Base-by-base conservation (phyloP, 768 basidiomycete genomes). In the Gelatoporia subvermispora region DNA sequence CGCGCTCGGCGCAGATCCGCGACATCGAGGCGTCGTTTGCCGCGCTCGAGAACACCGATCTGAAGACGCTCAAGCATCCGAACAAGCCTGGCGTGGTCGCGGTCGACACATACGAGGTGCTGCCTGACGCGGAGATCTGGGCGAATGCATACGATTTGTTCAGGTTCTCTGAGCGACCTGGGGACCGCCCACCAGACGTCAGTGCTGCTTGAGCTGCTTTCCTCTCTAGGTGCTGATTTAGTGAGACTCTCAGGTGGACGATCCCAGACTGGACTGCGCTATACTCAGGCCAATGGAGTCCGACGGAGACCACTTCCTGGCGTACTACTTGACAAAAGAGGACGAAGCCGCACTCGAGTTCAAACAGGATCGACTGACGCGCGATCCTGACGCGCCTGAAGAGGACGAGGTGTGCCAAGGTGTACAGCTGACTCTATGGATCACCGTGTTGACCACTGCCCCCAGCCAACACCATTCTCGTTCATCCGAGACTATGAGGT, bases 91-190 rank as follows among this genome's bases (percentile, higher is more conserved):
- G 76, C 25, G 71, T 93, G 8, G 80, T 75, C 0, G 91, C 92
- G 2, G 76, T 88, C 41, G 88, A 90, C 59, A 82, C 85, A 8
- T 93, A 81, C 65, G 85, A 92, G 53, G 70, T 94, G 46, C 74
- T 92, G 11, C 93, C 93, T 0, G 91, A 95, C 59, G 76, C 78
- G 3, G 83, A 87, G 51, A 82, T 93, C 34, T 95, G 91, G 90
- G 81, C 88, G 36, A 94, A 91, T 61, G 85, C 85, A 53, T 91
- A 92, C 61, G 90, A 93, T 63, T 64, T 93, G 45, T 91, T 93
- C 73, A 72, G 84, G 49, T 93, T 93, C 63, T 82, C 82, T 10
- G 90, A 93, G 62, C 72, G 89, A 17, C 90, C 90, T 15, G 90
- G 90, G n/a, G 90, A 93, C 48, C 72, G 83, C 39, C 58, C 77